These are phyloP conservation scores for Craspedostauros australis DNA, from an alignment of 108 stramenopile genomes.

Conservation along the genomic window DNA sequence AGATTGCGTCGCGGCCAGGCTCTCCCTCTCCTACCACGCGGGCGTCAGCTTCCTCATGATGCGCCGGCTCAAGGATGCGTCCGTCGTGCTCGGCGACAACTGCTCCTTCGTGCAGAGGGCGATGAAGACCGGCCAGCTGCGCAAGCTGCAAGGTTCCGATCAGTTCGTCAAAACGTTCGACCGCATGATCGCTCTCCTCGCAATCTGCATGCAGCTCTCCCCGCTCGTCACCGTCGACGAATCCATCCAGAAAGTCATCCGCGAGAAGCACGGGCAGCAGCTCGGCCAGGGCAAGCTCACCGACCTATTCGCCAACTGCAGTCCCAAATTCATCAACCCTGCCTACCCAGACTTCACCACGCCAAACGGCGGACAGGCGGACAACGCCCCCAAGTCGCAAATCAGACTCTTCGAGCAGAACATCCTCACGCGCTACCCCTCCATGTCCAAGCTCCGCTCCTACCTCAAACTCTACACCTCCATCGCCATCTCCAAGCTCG, in stretches of 20 bases:
- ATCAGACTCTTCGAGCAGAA: constrained; percentile 80
- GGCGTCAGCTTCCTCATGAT: constrained; percentile 93
- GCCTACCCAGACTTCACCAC: constrained; percentile 70
- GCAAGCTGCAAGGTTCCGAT: constrained; percentile 65
- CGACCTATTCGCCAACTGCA: constrained; percentile 62
- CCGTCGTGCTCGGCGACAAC: constrained; percentile 57
- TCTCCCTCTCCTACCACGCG: constrained; percentile 90
- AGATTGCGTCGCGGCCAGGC: constrained; percentile 75
- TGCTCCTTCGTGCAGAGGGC: constrained; percentile 76
- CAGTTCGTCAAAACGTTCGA: constrained; percentile 80
- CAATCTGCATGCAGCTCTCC: constrained; percentile 69
- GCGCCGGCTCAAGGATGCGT: constrained; percentile 91
- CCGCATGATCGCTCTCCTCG: constrained; percentile 85
- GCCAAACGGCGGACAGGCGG: constrained; percentile 23
- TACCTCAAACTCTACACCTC: constrained; percentile 96
- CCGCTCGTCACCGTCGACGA: constrained; percentile 69
- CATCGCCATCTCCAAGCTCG: constrained; percentile 84
- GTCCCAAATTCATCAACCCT: constrained; percentile 88
- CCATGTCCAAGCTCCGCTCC: constrained; percentile 77
- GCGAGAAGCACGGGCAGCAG: constrained; percentile 85
- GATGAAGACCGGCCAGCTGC: constrained; percentile 81
- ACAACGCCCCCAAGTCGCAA: constrained; percentile 78
- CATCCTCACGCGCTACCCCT: constrained; percentile 58
- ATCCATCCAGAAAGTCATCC: constrained; percentile 51
- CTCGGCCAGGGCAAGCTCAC: constrained; percentile 82